Conservation (phyloP, 208 protist genomes). For the Trypanosoma avium region DNA sequence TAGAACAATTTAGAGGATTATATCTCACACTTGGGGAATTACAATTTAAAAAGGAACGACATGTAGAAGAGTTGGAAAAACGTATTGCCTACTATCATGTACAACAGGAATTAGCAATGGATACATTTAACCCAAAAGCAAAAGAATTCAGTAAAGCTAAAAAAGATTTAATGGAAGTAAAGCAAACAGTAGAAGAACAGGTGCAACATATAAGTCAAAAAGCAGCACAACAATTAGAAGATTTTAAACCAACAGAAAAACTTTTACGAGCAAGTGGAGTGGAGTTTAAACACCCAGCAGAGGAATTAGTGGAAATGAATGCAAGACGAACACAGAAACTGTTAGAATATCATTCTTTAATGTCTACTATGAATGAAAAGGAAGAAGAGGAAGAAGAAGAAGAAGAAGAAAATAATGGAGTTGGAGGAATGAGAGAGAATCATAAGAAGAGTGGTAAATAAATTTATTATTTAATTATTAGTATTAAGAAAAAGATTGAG, state of each 20-base stretch:
- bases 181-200: slow-evolving; percentile 61
- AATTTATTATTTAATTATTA: too few species aligned
- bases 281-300: slow-evolving; percentile 60
- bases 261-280: slow-evolving; percentile 60
- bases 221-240: slow-evolving; percentile 46
- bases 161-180: slow-evolving; percentile 60
- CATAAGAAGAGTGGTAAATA: too few species aligned
- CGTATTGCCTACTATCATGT: slow-evolving; percentile 80
- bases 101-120: slow-evolving; percentile 87
- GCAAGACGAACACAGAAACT: slow-evolving; percentile 63
- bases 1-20: slow-evolving; percentile 74
- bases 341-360: slow-evolving; percentile 77
- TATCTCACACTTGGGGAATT: slow-evolving; percentile 88
- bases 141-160: slow-evolving; percentile 85
- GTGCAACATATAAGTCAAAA: slow-evolving; percentile 51
- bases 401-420: not conserved
- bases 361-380: slow-evolving; percentile 30
- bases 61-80: slow-evolving; percentile 74
- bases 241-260: slow-evolving; percentile 72
- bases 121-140: slow-evolving; percentile 85
- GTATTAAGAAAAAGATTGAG: too few species aligned
- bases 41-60: slow-evolving; percentile 84
- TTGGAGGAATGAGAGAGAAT: slow-evolving; percentile 1
- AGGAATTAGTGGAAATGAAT: slow-evolving; percentile 70
- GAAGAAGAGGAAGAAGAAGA: not conserved